Conservation (phyloP, 2,329 filamentous ascomycete genomes). For the Kalaharituber pfeilii region DNA sequence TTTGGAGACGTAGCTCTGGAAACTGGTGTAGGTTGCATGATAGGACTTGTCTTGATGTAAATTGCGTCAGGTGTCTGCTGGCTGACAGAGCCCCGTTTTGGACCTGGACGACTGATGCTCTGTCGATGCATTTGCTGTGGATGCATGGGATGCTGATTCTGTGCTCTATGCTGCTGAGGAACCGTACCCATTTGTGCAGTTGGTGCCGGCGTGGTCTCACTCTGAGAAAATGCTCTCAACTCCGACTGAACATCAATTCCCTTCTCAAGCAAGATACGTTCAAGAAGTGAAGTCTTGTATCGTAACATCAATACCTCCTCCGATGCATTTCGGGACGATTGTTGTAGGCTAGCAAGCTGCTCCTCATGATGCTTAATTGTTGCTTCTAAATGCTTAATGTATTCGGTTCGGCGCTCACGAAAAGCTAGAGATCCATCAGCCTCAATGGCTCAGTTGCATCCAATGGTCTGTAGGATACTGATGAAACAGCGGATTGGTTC, state of each 20-base stretch:
- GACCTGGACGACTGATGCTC: not conserved
- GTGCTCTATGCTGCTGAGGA: slow-evolving; percentile 26
- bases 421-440: slow-evolving; percentile 37
- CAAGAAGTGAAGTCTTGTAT: slow-evolving; percentile 93
- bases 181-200: slow-evolving; percentile 42
- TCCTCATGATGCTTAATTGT: slow-evolving; percentile 96
- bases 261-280: slow-evolving; percentile 91
- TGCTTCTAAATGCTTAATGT: slow-evolving; percentile 96
- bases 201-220: slow-evolving; percentile 66
- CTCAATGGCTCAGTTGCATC: not conserved
- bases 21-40: slow-evolving; percentile 16
- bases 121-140: slow-evolving; percentile 7
- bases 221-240: slow-evolving; percentile 78
- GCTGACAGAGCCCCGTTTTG: slow-evolving; percentile 14
- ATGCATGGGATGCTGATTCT: slow-evolving; percentile 18
- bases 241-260: slow-evolving; percentile 96
- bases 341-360: slow-evolving; percentile 77
- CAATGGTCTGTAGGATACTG: not conserved
- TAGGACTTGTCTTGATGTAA: slow-evolving; percentile 17
- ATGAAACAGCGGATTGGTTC: slow-evolving; percentile 4
- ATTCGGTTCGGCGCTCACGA: slow-evolving; percentile 88
- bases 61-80: slow-evolving; percentile 12
- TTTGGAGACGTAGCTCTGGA: slow-evolving; percentile 14
- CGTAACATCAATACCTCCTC: slow-evolving; percentile 96
- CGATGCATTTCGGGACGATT: slow-evolving; percentile 81